Evolutionary conservation across 176 grass and related monocot genomes (phyloP).

Genomic region (Phoenix roebelenii): DNA sequence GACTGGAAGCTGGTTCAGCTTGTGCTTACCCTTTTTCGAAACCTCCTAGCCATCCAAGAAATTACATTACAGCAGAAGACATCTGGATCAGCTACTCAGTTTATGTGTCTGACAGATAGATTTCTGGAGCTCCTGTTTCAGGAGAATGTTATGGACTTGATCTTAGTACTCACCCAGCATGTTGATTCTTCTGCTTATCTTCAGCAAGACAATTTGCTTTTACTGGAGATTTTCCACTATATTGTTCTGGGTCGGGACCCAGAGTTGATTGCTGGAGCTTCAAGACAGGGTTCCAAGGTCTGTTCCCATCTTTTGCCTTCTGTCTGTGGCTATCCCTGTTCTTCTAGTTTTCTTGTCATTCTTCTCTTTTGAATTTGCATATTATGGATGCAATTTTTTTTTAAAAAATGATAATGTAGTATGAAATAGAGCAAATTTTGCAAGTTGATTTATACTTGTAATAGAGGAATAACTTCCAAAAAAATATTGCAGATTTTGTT

Average conservation of each 20-base stretch:
- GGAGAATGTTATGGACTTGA: slow-evolving; percentile 94
- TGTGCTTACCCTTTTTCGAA: slow-evolving; percentile 88
- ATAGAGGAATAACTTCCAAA: too few relatives aligned
- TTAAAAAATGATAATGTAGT: too few relatives aligned
- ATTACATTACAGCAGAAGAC: slow-evolving; percentile 84
- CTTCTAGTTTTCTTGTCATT: too few relatives aligned
- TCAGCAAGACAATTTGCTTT: slow-evolving; percentile 74
- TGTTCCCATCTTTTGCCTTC: slow-evolving; percentile 11
- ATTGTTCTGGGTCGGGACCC: slow-evolving; percentile 73
- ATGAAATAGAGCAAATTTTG: too few relatives aligned
- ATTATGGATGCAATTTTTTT: too few relatives aligned
- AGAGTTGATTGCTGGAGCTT: slow-evolving; percentile 66
- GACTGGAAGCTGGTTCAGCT: slow-evolving; percentile 97
- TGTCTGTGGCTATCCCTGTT: background rate
- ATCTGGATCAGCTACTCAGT: slow-evolving; percentile 59
- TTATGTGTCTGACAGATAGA: slow-evolving; percentile 54
- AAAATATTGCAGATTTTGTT: too few relatives aligned
- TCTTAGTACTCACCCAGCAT: slow-evolving; percentile 88
- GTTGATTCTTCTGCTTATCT: slow-evolving; percentile 70
- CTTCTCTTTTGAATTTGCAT: too few relatives aligned
- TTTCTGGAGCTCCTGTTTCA: slow-evolving; percentile 88
- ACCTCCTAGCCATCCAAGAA: slow-evolving; percentile 75
- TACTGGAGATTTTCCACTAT: slow-evolving; percentile 84
- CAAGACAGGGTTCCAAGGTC: slow-evolving; percentile 46
- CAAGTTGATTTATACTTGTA: too few relatives aligned